Evolutionary conservation across 192 early-diverging fungal genomes (phyloP).

Genomic region (Backusella circina): DNA sequence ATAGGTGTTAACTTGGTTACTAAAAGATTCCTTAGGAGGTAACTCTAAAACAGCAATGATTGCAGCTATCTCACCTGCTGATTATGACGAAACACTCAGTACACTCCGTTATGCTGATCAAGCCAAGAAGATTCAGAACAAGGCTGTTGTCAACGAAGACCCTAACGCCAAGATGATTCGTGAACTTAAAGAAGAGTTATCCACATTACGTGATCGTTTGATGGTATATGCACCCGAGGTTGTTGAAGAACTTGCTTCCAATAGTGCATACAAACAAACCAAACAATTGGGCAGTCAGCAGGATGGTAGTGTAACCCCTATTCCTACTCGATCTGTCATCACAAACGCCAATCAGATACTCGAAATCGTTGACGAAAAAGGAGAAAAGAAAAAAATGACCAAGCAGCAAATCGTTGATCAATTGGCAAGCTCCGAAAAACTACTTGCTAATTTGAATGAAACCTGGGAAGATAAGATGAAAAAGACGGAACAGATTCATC

Average conservation of each 20-base stretch:
- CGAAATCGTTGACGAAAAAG: constrained; percentile 40
- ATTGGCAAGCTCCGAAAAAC: constrained; percentile 80
- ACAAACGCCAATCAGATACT: constrained; percentile 27
- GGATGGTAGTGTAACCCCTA: constrained; percentile 5
- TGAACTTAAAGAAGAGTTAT: constrained; percentile 81
- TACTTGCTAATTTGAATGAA: constrained; percentile 79
- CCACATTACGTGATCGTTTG: constrained; percentile 58
- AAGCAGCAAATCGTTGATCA: constrained; percentile 69
- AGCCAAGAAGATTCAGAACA: constrained; percentile 89
- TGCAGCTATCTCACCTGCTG: constrained; percentile 73
- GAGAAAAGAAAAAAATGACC: constrained; percentile 41
- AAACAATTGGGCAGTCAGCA: not conserved
- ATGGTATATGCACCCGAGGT: constrained; percentile 36
- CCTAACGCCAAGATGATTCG: constrained; percentile 75
- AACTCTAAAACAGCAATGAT: constrained; percentile 84
- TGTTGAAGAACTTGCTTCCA: constrained; percentile 18
- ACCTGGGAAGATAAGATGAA: constrained; percentile 83
- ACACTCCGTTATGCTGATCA: constrained; percentile 90
- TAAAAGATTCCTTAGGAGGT: constrained; percentile 82
- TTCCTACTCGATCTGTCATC: not conserved
- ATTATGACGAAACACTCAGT: constrained; percentile 74
- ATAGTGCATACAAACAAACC: constrained; percentile 5
- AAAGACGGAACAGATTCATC: constrained; percentile 67
- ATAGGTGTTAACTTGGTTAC: constrained; percentile 56
- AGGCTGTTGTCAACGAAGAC: constrained; percentile 89